Conservation (phyloP, 2,329 filamentous ascomycete genomes). For the Magnaporthiopsis rhizophila region DNA sequence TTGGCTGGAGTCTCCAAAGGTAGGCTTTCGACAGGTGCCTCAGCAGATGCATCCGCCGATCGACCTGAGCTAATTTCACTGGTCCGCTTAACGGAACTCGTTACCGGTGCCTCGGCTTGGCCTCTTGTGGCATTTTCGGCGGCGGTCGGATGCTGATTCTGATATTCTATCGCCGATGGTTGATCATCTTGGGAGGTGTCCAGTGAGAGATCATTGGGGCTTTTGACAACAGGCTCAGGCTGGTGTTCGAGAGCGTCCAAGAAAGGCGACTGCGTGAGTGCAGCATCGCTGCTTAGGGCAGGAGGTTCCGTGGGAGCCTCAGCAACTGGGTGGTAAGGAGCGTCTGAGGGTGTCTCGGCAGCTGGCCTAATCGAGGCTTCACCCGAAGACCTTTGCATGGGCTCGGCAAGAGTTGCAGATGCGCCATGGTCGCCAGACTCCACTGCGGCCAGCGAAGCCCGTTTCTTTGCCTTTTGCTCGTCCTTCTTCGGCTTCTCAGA, state of each 20-base stretch:
- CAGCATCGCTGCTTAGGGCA: not conserved
- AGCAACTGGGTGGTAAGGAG: no score
- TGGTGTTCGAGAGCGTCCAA: not conserved
- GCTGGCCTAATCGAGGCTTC: not conserved
- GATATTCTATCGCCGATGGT: no score
- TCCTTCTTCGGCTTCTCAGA: slow-evolving; percentile 20
- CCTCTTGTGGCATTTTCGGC: no score
- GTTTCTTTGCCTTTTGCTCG: slow-evolving; percentile 8
- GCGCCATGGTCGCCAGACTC: not conserved
- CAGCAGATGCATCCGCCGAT: not conserved
- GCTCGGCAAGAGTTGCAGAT: slow-evolving; percentile 9
- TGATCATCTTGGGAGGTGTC: no score
- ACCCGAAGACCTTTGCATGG: slow-evolving; percentile 7
- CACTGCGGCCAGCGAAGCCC: no score
- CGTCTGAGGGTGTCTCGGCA: not conserved
- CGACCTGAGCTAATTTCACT: not conserved
- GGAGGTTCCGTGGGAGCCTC: not conserved
- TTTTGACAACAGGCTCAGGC: not conserved
- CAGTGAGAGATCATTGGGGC: no score
- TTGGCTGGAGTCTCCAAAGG: no score
- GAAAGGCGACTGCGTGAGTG: no score
- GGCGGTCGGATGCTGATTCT: no score
- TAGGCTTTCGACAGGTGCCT: not conserved
- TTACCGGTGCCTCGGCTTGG: not conserved
- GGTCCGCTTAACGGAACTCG: not conserved